Evolutionary conservation across 257 asterid species (phyloP).

Genomic region (Marsdenia floribunda): DNA sequence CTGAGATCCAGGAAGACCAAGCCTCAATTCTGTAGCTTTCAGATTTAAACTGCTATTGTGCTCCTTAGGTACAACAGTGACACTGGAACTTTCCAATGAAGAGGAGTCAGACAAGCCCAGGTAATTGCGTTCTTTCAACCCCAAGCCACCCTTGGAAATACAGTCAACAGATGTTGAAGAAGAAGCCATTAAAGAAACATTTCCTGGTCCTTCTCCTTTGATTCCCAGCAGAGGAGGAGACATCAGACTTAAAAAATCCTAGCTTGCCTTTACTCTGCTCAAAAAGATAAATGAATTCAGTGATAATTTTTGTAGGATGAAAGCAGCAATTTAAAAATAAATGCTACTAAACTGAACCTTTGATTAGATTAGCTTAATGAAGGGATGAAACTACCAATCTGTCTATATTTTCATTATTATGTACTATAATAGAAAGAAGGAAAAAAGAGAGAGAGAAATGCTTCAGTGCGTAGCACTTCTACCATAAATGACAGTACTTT

Average conservation of each 20-base stretch:
- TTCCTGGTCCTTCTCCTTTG: slow-evolving; percentile 44
- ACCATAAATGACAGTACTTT: not conserved
- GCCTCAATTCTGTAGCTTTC: slow-evolving; percentile 77
- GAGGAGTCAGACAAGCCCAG: slow-evolving; percentile 70
- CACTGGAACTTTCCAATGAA: slow-evolving; percentile 57
- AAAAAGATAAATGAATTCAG: not conserved
- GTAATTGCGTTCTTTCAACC: slow-evolving; percentile 64
- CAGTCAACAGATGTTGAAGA: slow-evolving; percentile 49
- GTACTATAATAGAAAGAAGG: not conserved
- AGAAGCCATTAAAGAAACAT: slow-evolving; percentile 46
- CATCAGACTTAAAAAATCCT: slow-evolving; percentile 29
- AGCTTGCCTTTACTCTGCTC: slow-evolving; percentile 24
- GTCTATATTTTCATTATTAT: not conserved
- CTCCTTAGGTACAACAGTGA: slow-evolving; percentile 30
- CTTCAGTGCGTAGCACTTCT: not conserved
- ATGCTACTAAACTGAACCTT: not conserved
- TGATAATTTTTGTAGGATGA: not conserved
- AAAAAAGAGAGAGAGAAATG: not conserved
- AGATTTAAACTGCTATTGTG: slow-evolving; percentile 50
- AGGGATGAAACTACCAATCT: not conserved
- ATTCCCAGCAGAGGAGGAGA: slow-evolving; percentile 43
- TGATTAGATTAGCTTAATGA: not conserved
- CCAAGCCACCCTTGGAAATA: slow-evolving; percentile 28
- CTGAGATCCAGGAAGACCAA: slow-evolving; percentile 90
- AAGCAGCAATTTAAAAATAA: not conserved